Conservation (phyloP, 305 asterid species). For the Andrographis paniculata region DNA sequence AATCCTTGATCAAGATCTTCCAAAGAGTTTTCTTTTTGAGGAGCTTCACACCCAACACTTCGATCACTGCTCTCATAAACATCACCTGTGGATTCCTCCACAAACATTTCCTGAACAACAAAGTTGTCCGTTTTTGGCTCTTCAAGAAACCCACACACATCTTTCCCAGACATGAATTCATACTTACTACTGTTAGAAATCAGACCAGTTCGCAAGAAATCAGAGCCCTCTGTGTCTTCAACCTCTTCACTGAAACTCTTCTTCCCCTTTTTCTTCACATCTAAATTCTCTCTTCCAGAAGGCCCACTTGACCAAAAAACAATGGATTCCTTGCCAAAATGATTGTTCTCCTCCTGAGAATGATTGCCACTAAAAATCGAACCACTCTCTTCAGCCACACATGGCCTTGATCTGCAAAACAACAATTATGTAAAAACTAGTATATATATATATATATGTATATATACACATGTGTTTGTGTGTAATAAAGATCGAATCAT, state of each 20-base stretch:
- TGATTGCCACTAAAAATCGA: constrained; percentile 21
- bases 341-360: constrained; percentile 23
- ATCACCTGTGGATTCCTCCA: constrained; percentile 32
- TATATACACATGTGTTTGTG: too few species aligned
- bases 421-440: constrained; percentile 2
- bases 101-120: constrained; percentile 45
- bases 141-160: constrained; percentile 37
- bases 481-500: neutral
- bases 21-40: neutral
- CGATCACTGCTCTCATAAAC: constrained; percentile 17
- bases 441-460: too few species aligned
- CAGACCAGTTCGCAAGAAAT: constrained; percentile 23
- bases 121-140: constrained; percentile 30
- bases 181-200: constrained; percentile 30
- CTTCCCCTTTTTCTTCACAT: constrained; percentile 10
- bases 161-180: constrained; percentile 27
- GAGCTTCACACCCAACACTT: too few species aligned
- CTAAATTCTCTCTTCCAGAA: constrained; percentile 17
- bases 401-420: constrained; percentile 30
- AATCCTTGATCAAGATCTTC: constrained; percentile 15
- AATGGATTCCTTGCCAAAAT: constrained; percentile 18
- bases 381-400: constrained; percentile 21
- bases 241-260: constrained; percentile 11
- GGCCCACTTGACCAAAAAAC: constrained; percentile 20
- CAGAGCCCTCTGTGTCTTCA: constrained; percentile 40